Evolutionary conservation across 768 basidiomycete genomes (phyloP).

Genomic region (Xerocomus potaroensis): DNA sequence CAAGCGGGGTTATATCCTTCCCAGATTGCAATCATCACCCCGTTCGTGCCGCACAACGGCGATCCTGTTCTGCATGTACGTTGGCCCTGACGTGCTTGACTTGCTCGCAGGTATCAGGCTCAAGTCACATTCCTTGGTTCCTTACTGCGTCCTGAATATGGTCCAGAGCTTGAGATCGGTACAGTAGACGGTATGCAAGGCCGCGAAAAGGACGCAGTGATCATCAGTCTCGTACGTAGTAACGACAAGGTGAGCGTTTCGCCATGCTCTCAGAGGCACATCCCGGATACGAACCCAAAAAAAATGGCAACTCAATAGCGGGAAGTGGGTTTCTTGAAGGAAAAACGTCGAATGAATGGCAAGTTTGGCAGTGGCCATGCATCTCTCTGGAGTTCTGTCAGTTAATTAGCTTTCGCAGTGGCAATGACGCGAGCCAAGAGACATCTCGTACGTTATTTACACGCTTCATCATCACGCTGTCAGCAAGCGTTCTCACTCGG

Average conservation of each 20-base stretch:
- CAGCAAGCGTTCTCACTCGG: background rate
- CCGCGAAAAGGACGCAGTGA: constrained; percentile 89
- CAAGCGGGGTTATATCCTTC: constrained; percentile 54
- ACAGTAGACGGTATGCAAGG: constrained; percentile 98
- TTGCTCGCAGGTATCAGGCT: constrained; percentile 66
- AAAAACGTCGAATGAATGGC: constrained; percentile 90
- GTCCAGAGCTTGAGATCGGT: constrained; percentile 76
- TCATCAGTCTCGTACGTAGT: constrained; percentile 89
- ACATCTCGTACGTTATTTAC: constrained; percentile 62
- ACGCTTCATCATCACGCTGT: background rate
- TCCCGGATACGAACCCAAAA: background rate
- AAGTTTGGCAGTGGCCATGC: constrained; percentile 11
- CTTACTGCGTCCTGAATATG: constrained; percentile 67
- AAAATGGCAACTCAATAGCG: constrained; percentile 41
- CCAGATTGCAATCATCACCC: constrained; percentile 87
- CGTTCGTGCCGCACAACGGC: constrained; percentile 40
- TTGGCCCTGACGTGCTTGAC: no score
- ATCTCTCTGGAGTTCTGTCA: no score
- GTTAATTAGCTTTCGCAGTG: constrained; percentile 41
- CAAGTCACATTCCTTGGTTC: constrained; percentile 85
- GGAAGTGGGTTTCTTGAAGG: constrained; percentile 92
- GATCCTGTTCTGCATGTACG: no score
- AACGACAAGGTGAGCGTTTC: constrained; percentile 65
- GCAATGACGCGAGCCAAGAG: constrained; percentile 91
- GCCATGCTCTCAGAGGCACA: background rate